Evolutionary conservation across 305 asterid genomes (phyloP).

Genomic region (Solanum hybrid): DNA sequence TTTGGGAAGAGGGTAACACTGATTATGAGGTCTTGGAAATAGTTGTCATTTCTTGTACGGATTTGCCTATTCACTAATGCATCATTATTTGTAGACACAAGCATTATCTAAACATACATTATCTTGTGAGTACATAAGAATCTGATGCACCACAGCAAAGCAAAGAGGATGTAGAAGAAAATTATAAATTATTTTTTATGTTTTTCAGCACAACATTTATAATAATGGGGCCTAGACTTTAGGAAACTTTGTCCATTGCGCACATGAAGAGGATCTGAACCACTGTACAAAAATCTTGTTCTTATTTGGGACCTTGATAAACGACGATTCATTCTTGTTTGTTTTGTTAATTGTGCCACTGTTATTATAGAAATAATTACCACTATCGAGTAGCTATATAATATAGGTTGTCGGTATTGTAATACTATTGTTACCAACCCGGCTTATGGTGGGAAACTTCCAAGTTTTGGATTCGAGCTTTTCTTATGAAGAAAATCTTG

Average conservation of each 20-base stretch:
- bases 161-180: slow-evolving; percentile 13
- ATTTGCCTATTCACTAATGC: background rate
- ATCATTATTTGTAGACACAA: background rate
- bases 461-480: too few relatives aligned
- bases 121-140: slow-evolving; percentile 7
- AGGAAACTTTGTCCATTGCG: slow-evolving; percentile 20
- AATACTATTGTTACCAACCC: background rate
- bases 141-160: slow-evolving; percentile 26
- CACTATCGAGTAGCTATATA: background rate
- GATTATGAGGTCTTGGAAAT: background rate
- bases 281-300: slow-evolving; percentile 18
- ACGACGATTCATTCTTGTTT: slow-evolving; percentile 28
- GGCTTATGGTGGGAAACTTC: background rate
- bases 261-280: slow-evolving; percentile 32
- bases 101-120: background rate
- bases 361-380: background rate
- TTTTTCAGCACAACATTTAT: slow-evolving; percentile 10
- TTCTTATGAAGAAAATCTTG: too few relatives aligned
- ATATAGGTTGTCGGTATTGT: background rate
- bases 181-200: background rate
- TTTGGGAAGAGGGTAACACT: background rate
- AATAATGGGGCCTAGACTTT: slow-evolving; percentile 11
- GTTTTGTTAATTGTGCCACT: slow-evolving; percentile 21
- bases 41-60: slow-evolving; percentile 3
- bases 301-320: slow-evolving; percentile 10